Conservation (phyloP, 2,329 filamentous ascomycete genomes). For the Ascochyta viciae-villosae region DNA sequence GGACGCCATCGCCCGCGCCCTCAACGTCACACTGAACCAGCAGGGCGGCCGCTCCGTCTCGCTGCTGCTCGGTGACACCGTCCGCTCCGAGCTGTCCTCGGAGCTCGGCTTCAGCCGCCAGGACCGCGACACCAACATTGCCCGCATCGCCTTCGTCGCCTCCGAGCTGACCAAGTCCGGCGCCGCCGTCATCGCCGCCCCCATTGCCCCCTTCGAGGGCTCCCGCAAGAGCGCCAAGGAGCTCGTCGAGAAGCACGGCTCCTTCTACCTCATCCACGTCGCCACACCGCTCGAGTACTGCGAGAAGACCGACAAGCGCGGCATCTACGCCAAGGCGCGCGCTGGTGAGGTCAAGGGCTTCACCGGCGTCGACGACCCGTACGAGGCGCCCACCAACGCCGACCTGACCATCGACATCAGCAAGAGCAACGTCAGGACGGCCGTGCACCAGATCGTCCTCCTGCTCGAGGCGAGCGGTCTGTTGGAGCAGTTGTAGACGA, state of each 20-base stretch:
- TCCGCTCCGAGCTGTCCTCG: constrained; percentile 88
- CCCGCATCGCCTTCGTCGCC: constrained; percentile 94
- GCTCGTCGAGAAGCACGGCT: constrained; percentile 84
- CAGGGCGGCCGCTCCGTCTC: constrained; percentile 94
- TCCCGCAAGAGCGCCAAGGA: constrained; percentile 80
- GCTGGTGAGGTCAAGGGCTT: constrained; percentile 95
- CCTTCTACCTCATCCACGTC: constrained; percentile 95
- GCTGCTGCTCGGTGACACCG: constrained; percentile 92
- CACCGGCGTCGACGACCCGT: constrained; percentile 97
- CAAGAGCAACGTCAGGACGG: constrained; percentile 87
- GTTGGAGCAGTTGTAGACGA: constrained; percentile 65
- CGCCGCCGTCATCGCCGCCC: constrained; percentile 92
- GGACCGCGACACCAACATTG: constrained; percentile 94
- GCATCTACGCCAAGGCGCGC: constrained; percentile 84
- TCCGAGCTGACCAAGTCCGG: constrained; percentile 92
- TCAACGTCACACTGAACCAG: constrained; percentile 98
- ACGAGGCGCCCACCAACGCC: constrained; percentile 82
- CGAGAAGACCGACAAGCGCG: constrained; percentile 93
- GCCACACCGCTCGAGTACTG: constrained; percentile 89
- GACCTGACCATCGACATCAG: constrained; percentile 84
- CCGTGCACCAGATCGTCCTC: constrained; percentile 96
- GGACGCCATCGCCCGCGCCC: constrained; percentile 91
- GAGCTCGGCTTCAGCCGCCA: constrained; percentile 94
- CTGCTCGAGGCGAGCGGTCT: constrained; percentile 89
- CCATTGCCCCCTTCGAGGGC: constrained; percentile 90